A percentile compares a stretch with the other conserved stretches of the same genome.
Conservation (phyloP, 208 protist species). For the Wallacemonas sp. region DNA sequence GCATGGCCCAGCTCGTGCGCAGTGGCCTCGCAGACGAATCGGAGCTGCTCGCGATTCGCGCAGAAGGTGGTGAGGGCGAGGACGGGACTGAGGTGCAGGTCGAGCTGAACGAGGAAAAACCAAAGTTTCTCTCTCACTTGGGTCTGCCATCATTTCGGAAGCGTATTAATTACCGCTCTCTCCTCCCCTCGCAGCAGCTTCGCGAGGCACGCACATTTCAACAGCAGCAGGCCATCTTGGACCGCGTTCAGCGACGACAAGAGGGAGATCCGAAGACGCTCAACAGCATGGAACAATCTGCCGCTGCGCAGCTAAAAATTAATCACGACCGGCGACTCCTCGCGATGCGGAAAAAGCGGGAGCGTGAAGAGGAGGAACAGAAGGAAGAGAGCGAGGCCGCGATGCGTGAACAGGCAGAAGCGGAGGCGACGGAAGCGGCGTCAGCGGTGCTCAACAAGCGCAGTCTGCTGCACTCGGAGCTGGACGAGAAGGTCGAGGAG, state of each 20-base stretch:
- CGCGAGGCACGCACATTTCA: slow-evolving; percentile 71
- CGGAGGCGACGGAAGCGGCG: neutral
- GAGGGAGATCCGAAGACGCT: slow-evolving; percentile 50
- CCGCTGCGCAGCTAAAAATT: slow-evolving; percentile 69
- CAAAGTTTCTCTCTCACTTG: slow-evolving; percentile 65
- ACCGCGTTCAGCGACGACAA: slow-evolving; percentile 58
- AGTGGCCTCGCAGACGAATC: slow-evolving; percentile 82
- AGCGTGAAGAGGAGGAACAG: slow-evolving; percentile 23
- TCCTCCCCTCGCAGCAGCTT: slow-evolving; percentile 80
- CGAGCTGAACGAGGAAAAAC: slow-evolving; percentile 87
- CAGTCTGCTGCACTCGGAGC: slow-evolving; percentile 60
- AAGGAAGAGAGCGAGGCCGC: slow-evolving; percentile 14
- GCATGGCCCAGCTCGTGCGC: slow-evolving; percentile 81
- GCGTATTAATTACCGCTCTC: slow-evolving; percentile 79
- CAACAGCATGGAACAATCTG: slow-evolving; percentile 79
- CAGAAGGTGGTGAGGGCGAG: slow-evolving; percentile 70
- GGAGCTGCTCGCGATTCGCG: slow-evolving; percentile 62
- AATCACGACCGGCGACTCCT: slow-evolving; percentile 85
- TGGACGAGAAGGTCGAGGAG: slow-evolving; percentile 66
- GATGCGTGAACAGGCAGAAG: slow-evolving; percentile 17
- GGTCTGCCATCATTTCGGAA: slow-evolving; percentile 58
- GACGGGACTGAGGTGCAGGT: slow-evolving; percentile 40
- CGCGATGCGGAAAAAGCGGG: slow-evolving; percentile 36
- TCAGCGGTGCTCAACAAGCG: slow-evolving; percentile 17
- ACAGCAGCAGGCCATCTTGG: slow-evolving; percentile 78